phyloP scores from a whole-genome alignment of 495 filamentous ascomycete genomes.

The Xylaria nigripes region DNA sequence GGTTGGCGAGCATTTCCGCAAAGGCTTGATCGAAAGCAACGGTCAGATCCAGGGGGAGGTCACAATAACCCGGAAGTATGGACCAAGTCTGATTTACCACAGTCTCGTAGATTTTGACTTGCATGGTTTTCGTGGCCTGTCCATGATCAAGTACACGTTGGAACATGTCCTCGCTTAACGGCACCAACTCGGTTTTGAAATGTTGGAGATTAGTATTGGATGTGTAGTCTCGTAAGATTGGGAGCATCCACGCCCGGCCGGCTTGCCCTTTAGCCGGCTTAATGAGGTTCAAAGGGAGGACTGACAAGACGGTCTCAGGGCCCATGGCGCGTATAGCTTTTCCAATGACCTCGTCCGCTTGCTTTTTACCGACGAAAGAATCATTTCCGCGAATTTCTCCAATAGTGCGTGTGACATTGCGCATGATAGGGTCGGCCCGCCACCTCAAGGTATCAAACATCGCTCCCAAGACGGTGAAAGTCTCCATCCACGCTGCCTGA shows the following conservation, averaged over 20 bases:
- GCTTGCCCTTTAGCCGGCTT: conserved; percentile 66
- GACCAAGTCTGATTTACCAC: conserved; percentile 93
- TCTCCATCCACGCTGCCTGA: conserved; percentile 90
- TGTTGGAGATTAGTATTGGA: conserved; percentile 77
- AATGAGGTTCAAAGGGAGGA: conserved; percentile 77
- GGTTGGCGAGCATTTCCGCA: conserved; percentile 80
- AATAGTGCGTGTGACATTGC: conserved; percentile 62
- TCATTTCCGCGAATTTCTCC: conserved; percentile 85
- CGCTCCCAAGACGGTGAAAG: conserved; percentile 81
- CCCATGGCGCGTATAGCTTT: conserved; percentile 84
- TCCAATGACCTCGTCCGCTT: conserved; percentile 82
- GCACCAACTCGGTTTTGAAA: conserved; percentile 78
- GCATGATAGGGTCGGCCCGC: conserved; percentile 68
- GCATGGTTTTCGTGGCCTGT: conserved; percentile 74
- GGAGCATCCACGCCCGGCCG: conserved; percentile 90
- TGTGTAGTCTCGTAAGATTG: conserved; percentile 75
- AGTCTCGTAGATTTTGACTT: conserved; percentile 95
- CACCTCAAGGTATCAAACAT: conserved; percentile 82
- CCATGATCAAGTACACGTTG: conserved; percentile 77
- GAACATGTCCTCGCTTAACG: conserved; percentile 82
- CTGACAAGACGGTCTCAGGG: conserved; percentile 65
- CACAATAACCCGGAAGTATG: conserved; percentile 89
- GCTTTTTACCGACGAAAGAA: conserved; percentile 87
- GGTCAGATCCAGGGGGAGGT: conserved; percentile 71
- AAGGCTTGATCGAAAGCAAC: conserved; percentile 80